Base-by-base conservation (phyloP, 139 green algal species). In the Desmodesmus armatus region DNA sequence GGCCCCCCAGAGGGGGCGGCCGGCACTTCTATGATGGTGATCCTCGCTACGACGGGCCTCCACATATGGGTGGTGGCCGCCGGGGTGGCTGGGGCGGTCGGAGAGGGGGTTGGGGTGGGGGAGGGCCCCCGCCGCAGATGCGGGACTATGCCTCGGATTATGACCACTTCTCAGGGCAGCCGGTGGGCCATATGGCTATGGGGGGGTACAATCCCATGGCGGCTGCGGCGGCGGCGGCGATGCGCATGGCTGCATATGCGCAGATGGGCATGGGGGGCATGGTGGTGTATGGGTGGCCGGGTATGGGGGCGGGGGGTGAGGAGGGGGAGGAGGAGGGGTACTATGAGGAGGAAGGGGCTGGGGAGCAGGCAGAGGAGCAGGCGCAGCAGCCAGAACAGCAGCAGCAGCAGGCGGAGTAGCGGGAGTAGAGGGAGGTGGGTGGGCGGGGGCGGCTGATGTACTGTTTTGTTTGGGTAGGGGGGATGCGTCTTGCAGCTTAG, bases 281-380 rank as follows among this genome's bases (percentile, higher is more conserved):
- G 76, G 11, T 82, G 7, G 76, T 82, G 55, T 82, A 82, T 82
- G 76, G 76, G 0, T 82, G 76, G 76, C 76, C 76, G 11, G 76
- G 76, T 66, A 55, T 55, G 53, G 27, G 37, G 37, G 76, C 76
- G 40, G 76, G 31, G 31, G 74, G 29, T 43, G 76, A 47, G 23
- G 76, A 71, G 23, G 76, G 39, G 76, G 76, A 55, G 0, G 76
- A 82, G 25, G 76, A 29, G 25, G 76, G 72, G 76, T 65, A 82
- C 27, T 82, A 82, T 58, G 55, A 51, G 29, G 76, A 82, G 21
- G 74, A 21, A 33, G 74, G 39, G 23, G 74, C 51, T n/a, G 74
- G 70, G 25, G 29, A 72, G 63, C 29, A 72, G 27, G 15, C 47
- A 37, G 29, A 40, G 63, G 40, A 72, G 63, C 11, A n/a, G n/a